Base-by-base conservation (phyloP, 306 rosid genomes). In the Argentina anserina region DNA sequence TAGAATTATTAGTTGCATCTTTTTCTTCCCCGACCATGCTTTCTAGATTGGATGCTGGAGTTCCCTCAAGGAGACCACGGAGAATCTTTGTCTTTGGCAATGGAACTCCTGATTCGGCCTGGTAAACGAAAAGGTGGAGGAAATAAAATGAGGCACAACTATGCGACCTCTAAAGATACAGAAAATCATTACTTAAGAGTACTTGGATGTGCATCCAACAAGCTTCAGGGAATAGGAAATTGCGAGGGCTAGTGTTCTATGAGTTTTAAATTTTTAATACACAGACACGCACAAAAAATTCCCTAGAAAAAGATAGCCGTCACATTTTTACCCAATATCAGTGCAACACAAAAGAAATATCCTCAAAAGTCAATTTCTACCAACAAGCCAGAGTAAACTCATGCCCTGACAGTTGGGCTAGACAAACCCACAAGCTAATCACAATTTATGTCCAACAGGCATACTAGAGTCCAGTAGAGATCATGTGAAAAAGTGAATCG, bases 21-120 rank as follows among this genome's bases (percentile, higher is more conserved):
- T 82, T 83, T 66, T 84, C 90, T 46, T 84, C 93, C 40, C 77
- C 88, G 33, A 36, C 88, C 41, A 76, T 50, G 65, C 74, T 72
- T 70, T 72, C 91, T 7, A 42, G 65, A 23, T 78, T 55, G 74
- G 96, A 79, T 69, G 90, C 96, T 39, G 82, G 82, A 65, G 97
- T 91, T 33, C 92, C 99, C 81, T 89, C 96, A 40, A 94, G 82
- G 58, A 91, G 80, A 86, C 55, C 74, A 58, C 9, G 84, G 46
- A 87, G 83, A 68, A 91, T 78, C 70, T 83, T 84, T 67, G 74
- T 78, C 86, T 86, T 91, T 28, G 95, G 79, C 75, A 94, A 76
- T 76, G 83, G 34, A 70, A 62, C 79, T 81, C 90, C 93, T 74
- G 87, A 77, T 82, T 82, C 73, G 72, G 85, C 89, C 99, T 91